A percentile compares a stretch with the other conserved stretches of the same genome.
phyloP scores from a whole-genome alignment of 2,329 filamentous ascomycete genomes.

The Scytalidium lignicola region DNA sequence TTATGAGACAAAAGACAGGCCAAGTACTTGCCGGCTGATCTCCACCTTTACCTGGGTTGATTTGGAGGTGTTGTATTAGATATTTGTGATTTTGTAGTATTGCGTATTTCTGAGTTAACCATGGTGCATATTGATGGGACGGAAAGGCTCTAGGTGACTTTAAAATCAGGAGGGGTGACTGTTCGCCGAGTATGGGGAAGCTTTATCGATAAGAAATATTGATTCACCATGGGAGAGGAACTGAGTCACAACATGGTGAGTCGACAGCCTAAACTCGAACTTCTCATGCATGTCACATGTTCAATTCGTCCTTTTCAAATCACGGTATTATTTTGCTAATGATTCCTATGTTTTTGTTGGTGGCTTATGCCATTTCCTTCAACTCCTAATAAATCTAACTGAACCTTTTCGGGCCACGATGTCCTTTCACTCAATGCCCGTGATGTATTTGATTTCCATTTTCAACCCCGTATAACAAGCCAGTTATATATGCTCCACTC shows the following conservation, averaged over 20 bases:
- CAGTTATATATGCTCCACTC: not conserved
- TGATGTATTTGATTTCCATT: too few relatives aligned
- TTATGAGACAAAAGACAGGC: not conserved
- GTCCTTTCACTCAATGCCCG: too few relatives aligned
- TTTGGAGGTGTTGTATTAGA: not conserved
- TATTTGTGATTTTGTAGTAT: conserved; percentile 11
- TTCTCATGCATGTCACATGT: not conserved
- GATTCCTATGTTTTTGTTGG: too few relatives aligned
- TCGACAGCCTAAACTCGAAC: not conserved
- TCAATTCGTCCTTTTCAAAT: not conserved
- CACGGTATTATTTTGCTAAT: too few relatives aligned
- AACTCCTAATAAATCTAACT: too few relatives aligned
- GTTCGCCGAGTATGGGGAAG: conserved; percentile 12
- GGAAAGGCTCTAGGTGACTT: not conserved
- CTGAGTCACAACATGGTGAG: conserved; percentile 12
- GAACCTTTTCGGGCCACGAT: not conserved
- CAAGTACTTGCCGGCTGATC: conserved; percentile 15
- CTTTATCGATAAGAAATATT: conserved; percentile 27
- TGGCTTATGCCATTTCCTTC: too few relatives aligned
- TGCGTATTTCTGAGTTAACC: conserved; percentile 1
- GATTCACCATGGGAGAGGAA: conserved; percentile 16
- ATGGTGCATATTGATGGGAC: not conserved
- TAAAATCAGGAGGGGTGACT: conserved; percentile 10
- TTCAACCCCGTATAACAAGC: too few relatives aligned
- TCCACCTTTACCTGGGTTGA: not conserved